A percentile compares a stretch with the other conserved stretches of the same genome.
Evolutionary conservation across 176 grass and related monocot species (phyloP).

Genomic region (Triticum timopheevii): DNA sequence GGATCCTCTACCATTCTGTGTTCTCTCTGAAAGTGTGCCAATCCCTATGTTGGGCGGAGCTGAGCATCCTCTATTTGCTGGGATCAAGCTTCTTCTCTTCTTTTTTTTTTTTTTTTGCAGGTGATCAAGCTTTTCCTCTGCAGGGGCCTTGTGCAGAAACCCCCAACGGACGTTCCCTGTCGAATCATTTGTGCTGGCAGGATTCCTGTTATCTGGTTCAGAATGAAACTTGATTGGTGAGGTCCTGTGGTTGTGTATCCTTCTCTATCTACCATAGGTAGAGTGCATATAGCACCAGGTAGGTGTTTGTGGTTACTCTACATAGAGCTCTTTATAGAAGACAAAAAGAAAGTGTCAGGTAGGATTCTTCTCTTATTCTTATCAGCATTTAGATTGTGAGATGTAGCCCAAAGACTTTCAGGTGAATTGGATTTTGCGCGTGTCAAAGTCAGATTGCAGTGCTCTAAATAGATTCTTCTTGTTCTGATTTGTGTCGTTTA

Average conservation of each 20-base stretch:
- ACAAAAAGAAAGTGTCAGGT: not conserved
- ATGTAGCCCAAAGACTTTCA: too few relatives aligned
- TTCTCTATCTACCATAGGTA: not conserved
- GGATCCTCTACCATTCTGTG: conserved; percentile 16
- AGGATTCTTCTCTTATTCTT: not conserved
- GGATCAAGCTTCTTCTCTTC: not conserved
- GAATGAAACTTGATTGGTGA: not conserved
- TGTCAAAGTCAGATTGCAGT: too few relatives aligned
- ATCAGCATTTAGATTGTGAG: not conserved
- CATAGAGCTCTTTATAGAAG: conserved; percentile 1
- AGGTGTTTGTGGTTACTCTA: not conserved
- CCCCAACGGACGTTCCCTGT: too few relatives aligned
- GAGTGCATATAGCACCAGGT: not conserved
- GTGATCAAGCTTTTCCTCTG: not conserved
- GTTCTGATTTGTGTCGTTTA: too few relatives aligned
- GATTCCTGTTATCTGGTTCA: not conserved
- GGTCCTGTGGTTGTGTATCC: not conserved
- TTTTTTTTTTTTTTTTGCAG: too few relatives aligned
- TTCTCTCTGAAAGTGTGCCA: not conserved
- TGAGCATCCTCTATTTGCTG: not conserved
- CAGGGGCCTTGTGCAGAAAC: too few relatives aligned
- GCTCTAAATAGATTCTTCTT: too few relatives aligned
- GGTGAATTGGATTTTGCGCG: too few relatives aligned
- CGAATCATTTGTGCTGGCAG: not conserved
- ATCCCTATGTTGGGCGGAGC: conserved; percentile 1